Evolutionary conservation across 352 stramenopile genomes (phyloP).

Genomic region (Phytophthora pinifolia): DNA sequence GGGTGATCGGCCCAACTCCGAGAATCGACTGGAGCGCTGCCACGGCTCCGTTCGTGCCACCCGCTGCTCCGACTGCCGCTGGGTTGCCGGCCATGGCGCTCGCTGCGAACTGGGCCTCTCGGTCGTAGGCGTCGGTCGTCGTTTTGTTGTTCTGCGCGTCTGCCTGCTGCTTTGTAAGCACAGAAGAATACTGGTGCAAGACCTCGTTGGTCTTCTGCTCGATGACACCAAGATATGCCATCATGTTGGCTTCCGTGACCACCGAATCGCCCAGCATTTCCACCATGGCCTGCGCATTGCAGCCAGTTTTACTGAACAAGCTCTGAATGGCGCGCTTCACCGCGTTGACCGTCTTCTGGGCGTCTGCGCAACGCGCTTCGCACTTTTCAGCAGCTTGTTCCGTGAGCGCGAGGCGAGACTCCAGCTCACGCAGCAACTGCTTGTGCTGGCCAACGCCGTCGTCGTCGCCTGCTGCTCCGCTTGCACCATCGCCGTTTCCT

Average conservation of each 20-base stretch:
- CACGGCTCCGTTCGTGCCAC: constrained; percentile 22
- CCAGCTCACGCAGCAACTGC: constrained; percentile 87
- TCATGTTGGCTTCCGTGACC: constrained; percentile 94
- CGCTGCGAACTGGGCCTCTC: constrained; percentile 42
- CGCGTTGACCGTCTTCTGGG: constrained; percentile 87
- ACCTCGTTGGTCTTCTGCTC: constrained; percentile 95
- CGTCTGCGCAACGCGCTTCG: constrained; percentile 88
- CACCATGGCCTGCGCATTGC: constrained; percentile 76
- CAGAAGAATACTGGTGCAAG: constrained; percentile 82
- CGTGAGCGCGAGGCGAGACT: constrained; percentile 71
- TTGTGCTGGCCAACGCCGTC: constrained; percentile 90
- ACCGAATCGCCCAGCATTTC: constrained; percentile 86
- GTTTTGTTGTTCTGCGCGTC: constrained; percentile 34
- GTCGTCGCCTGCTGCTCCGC: constrained; percentile 41
- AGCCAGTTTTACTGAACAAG: constrained; percentile 83
- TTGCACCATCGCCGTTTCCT: constrained; percentile 69
- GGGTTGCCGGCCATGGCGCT: constrained; percentile 18
- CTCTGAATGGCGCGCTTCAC: constrained; percentile 85
- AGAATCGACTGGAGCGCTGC: constrained; percentile 70
- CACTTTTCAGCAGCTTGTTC: constrained; percentile 89
- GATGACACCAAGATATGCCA: constrained; percentile 94
- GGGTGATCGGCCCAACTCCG: constrained; percentile 78
- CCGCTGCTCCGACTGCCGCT: constrained; percentile 15
- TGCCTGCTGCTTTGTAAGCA: constrained; percentile 45
- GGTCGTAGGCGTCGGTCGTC: constrained; percentile 39